phyloP scores from a whole-genome alignment of 768 basidiomycete genomes.

The Leccinum longicurvipes region DNA sequence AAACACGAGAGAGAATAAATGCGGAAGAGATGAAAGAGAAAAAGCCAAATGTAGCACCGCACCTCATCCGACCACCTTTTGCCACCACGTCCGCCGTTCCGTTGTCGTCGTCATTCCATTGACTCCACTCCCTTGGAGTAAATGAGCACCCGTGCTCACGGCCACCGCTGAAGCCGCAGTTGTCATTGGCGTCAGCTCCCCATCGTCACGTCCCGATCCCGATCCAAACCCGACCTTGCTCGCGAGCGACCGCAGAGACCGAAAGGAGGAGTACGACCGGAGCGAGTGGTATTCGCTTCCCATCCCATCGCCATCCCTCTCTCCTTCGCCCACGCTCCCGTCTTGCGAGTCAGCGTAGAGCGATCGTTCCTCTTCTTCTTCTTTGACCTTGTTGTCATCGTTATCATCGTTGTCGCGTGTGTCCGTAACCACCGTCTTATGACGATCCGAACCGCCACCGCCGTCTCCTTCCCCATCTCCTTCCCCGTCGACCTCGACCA shows the following conservation, averaged over 20 bases:
- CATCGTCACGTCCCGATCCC: neutral
- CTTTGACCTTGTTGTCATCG: neutral
- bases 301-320: slow-evolving; percentile 5
- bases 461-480: slow-evolving; percentile 15
- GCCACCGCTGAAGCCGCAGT: neutral
- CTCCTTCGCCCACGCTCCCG: neutral
- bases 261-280: slow-evolving; percentile 23
- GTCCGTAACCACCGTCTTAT: neutral
- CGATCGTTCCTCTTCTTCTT: slow-evolving; percentile 17
- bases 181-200: neutral
- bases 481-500: slow-evolving; percentile 26
- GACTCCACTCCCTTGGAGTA: neutral
- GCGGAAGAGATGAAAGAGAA: neutral
- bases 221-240: slow-evolving; percentile 2
- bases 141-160: neutral
- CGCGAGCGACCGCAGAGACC: slow-evolving; percentile 24
- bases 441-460: slow-evolving; percentile 1
- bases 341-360: slow-evolving; percentile 24
- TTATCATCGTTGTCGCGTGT: neutral
- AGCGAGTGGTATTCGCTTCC: slow-evolving; percentile 31
- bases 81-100: slow-evolving; percentile 32
- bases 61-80: slow-evolving; percentile 23
- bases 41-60: neutral
- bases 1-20: neutral
- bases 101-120: neutral